These are phyloP conservation scores for Graphilbum fragrans DNA, from an alignment of 2,329 filamentous ascomycete genomes.

Conservation along the genomic window DNA sequence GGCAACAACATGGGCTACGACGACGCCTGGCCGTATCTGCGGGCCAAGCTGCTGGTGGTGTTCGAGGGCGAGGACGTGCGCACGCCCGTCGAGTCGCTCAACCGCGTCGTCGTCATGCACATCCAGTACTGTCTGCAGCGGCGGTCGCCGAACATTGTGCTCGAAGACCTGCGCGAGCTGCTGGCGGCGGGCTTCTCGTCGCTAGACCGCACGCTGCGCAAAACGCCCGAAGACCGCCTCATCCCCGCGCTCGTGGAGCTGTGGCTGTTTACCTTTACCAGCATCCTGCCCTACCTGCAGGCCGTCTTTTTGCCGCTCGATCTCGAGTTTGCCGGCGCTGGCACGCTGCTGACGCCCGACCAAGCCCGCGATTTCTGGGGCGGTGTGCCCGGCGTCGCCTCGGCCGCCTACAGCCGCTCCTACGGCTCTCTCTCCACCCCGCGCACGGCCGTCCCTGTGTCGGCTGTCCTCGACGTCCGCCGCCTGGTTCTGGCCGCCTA, in stretches of 20 bases:
- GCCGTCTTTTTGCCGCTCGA: constrained; percentile 90
- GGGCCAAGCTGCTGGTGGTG: constrained; percentile 61
- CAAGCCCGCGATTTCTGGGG: constrained; percentile 89
- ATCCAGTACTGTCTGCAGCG: constrained; percentile 68
- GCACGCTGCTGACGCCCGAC: constrained; percentile 62
- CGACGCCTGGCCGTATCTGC: constrained; percentile 73
- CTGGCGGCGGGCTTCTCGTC: constrained; percentile 73
- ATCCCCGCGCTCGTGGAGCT: constrained; percentile 84
- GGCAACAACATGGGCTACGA: constrained; percentile 56
- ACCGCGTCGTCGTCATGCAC: constrained; percentile 66
- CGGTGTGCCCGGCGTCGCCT: constrained; percentile 31
- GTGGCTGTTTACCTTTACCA: constrained; percentile 88
- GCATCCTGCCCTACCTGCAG: constrained; percentile 84
- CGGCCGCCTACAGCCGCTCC: constrained; percentile 11
- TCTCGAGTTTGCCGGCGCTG: constrained; percentile 79
- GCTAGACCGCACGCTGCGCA: constrained; percentile 70
- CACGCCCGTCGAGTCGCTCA: constrained; percentile 74
- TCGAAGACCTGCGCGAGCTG: constrained; percentile 67
- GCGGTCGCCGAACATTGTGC: constrained; percentile 54
- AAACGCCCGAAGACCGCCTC: constrained; percentile 73
- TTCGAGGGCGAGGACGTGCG: constrained; percentile 74
- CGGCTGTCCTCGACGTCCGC: constrained; percentile 65
- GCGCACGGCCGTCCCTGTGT: constrained; percentile 29
- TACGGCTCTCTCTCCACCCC: not conserved
- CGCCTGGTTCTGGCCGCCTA: constrained; percentile 79